Conservation (phyloP, 768 basidiomycete species). For the Favolaschia claudopus region DNA sequence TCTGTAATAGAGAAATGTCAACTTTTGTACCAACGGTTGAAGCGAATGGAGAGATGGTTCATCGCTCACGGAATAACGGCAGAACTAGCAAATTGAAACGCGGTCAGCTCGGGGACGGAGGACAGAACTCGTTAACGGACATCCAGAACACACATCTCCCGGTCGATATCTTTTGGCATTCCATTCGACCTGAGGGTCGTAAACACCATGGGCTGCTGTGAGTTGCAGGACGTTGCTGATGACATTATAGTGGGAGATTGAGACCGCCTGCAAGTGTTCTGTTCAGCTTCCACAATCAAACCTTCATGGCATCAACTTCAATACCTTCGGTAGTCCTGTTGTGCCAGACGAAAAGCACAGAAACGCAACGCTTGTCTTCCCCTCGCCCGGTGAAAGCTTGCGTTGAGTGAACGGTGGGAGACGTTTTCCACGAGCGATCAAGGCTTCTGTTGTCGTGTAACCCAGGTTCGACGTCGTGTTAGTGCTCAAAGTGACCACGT, state of each 20-base stretch:
- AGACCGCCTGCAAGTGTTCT: conserved; percentile 47
- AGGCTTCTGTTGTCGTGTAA: background rate
- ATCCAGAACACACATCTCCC: conserved; percentile 49
- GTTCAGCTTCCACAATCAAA: background rate
- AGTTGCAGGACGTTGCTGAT: conserved; percentile 53
- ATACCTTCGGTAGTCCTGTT: conserved; percentile 55
- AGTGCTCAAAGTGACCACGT: background rate
- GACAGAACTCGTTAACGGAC: conserved; percentile 34
- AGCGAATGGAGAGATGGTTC: background rate
- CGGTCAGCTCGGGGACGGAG: conserved; percentile 34
- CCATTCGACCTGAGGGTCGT: conserved; percentile 32
- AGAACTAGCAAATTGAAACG: too few relatives aligned
- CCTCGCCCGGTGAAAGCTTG: conserved; percentile 49
- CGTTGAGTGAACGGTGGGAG: conserved; percentile 44
- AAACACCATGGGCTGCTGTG: conserved; percentile 41
- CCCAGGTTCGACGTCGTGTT: background rate
- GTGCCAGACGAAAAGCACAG: conserved; percentile 62
- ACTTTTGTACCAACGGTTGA: too few relatives aligned
- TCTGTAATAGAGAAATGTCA: conserved; percentile 42
- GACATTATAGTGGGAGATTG: conserved; percentile 54
- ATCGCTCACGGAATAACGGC: conserved; percentile 30
- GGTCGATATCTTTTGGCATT: conserved; percentile 44
- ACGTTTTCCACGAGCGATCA: background rate
- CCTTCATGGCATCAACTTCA: background rate
- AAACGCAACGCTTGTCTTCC: conserved; percentile 56